Percentiles rank a stretch among this genome's conserved stretches.
phyloP scores from a whole-genome alignment of 352 stramenopile species.

The Pythium phragmitis region DNA sequence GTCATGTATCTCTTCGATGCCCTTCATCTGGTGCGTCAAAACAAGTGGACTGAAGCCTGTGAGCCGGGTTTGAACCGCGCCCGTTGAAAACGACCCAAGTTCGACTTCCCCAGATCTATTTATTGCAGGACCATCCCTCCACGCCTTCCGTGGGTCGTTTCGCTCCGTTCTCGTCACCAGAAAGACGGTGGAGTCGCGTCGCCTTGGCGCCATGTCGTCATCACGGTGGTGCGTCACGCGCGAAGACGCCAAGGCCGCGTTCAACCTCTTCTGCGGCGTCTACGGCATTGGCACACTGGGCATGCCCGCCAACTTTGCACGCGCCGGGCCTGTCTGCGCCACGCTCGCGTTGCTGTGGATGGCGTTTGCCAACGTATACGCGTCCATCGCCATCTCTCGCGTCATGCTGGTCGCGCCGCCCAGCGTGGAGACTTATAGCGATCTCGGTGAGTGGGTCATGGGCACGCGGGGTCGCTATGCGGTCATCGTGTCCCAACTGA shows the following conservation, averaged over 20 bases:
- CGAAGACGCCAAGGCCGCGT: slow-evolving; percentile 53
- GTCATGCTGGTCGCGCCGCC: slow-evolving; percentile 49
- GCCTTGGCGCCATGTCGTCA: no score
- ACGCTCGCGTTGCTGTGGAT: slow-evolving; percentile 59
- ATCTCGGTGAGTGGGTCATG: slow-evolving; percentile 61
- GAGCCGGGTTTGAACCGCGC: no score
- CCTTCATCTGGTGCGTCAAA: no score
- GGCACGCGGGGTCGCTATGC: slow-evolving; percentile 47
- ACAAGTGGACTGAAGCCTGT: no score
- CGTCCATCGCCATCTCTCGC: slow-evolving; percentile 52
- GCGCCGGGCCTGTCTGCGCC: slow-evolving; percentile 45
- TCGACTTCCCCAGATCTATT: no score
- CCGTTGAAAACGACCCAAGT: no score
- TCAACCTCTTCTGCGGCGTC: slow-evolving; percentile 66
- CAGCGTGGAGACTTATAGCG: slow-evolving; percentile 52
- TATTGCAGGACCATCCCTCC: no score
- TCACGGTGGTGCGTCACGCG: slow-evolving; percentile 25
- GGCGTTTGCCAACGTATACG: slow-evolving; percentile 66
- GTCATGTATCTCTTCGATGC: no score
- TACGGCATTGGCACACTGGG: slow-evolving; percentile 73
- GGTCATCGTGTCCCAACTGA: slow-evolving; percentile 52
- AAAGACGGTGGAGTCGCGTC: no score
- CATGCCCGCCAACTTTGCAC: slow-evolving; percentile 69
- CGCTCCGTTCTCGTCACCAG: no score
- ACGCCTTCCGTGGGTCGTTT: no score